Evolutionary conservation across 495 filamentous ascomycete species (phyloP).

Genomic region (Aspergillus hancockii): DNA sequence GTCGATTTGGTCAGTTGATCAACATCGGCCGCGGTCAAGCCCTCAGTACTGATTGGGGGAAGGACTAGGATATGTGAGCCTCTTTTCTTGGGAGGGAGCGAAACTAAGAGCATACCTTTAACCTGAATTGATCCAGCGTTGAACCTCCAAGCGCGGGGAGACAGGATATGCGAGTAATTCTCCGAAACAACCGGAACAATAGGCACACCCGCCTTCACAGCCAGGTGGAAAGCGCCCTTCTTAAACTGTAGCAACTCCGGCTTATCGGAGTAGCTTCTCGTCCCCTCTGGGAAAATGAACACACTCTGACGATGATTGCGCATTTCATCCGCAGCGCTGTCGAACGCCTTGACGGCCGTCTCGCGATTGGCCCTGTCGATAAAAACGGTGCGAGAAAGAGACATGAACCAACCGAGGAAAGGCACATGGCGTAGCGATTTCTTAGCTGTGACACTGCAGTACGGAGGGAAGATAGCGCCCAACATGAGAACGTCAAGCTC

Average conservation of each 20-base stretch:
- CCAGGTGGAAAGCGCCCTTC: slow-evolving; percentile 96
- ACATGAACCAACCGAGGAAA: slow-evolving; percentile 97
- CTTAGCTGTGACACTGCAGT: slow-evolving; percentile 94
- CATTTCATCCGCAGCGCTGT: slow-evolving; percentile 79
- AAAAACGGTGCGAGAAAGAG: slow-evolving; percentile 84
- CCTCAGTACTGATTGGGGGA: slow-evolving; percentile 79
- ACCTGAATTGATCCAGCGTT: slow-evolving; percentile 73
- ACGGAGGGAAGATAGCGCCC: slow-evolving; percentile 81
- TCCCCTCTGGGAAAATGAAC: slow-evolving; percentile 94
- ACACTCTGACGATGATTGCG: slow-evolving; percentile 75
- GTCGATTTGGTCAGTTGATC: slow-evolving; percentile 72
- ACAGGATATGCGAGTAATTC: slow-evolving; percentile 85
- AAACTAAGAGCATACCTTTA: slow-evolving; percentile 59
- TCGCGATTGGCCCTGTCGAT: slow-evolving; percentile 84
- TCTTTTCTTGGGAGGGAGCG: neutral
- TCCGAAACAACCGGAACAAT: slow-evolving; percentile 82
- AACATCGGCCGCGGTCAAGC: slow-evolving; percentile 77
- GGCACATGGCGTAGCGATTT: slow-evolving; percentile 76
- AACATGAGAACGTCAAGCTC: slow-evolving; percentile 94
- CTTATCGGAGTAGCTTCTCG: slow-evolving; percentile 80
- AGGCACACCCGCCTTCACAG: slow-evolving; percentile 88
- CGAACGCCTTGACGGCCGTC: slow-evolving; percentile 83
- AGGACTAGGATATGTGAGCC: slow-evolving; percentile 55
- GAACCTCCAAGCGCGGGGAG: slow-evolving; percentile 68
- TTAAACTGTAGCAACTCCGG: slow-evolving; percentile 88